Base-by-base conservation (phyloP, 768 basidiomycete genomes). In the Termitomyces sp. region DNA sequence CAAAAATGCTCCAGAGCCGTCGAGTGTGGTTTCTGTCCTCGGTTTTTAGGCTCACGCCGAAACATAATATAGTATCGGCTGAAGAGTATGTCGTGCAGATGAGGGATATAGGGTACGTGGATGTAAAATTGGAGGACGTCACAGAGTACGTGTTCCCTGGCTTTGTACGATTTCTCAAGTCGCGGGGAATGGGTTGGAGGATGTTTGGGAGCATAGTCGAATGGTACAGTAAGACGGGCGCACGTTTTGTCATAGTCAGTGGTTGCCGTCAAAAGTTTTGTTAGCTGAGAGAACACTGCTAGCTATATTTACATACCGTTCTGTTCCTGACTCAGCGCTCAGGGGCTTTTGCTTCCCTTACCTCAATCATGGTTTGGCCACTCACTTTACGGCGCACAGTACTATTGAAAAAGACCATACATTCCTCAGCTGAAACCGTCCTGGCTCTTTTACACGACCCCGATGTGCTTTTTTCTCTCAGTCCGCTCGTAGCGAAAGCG, bases 71-170 rank as follows among this genome's bases (percentile, higher is more conserved):
- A 53, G 64, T 84, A 32, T 77, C 82, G 0, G 66, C 62, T 32
- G 68, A 72, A 22, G 73, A 74, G 26, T 87, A 87, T 64, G 63
- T 73, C 6, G 60, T 63, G 9, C 66, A 73, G 47, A 69, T 88
- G 75, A 59, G 69, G 36, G 59, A 70, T 14, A 73, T 84, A 54
- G 86, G 87, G 6, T 88, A 76, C 64, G 68, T 65, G 5, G 78
- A 84, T 58, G 72, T 86, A 8, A 56, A 68, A n/a, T 30, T 86
- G 35, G 80, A 85, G 61, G 84, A 87, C 63, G 77, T 87, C 16
- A 80, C 79, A 14, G 55, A 68, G 20, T 71, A 81, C 40, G 86
- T 87, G 24, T 85, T 86, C 64, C 83, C 84, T 32, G 75, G 77
- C 1, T 85, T 88, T 65, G 66, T 74, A 4, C 33, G 43, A 14